Conservation (phyloP, 2,329 filamentous ascomycete genomes). For the Helicocarpus griseus region DNA sequence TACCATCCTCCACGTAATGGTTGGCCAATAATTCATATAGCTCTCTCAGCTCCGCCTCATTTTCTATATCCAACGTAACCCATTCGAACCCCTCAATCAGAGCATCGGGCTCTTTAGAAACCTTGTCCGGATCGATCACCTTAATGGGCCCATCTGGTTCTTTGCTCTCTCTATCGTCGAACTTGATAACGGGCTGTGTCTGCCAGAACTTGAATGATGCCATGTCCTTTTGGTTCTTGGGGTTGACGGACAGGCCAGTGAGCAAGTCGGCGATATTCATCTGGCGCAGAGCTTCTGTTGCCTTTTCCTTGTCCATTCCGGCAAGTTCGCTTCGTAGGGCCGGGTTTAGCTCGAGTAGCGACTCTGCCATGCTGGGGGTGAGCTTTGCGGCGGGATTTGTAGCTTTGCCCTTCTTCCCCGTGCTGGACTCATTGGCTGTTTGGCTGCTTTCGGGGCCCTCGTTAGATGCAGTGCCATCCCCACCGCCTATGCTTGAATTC, state of each 20-base stretch:
- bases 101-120: constrained; percentile 65
- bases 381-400: constrained; percentile 22
- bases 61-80: constrained; percentile 77
- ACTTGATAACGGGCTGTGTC: constrained; percentile 87
- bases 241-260: constrained; percentile 54
- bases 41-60: constrained; percentile 71
- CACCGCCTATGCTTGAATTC: neutral
- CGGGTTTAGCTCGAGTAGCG: constrained; percentile 41
- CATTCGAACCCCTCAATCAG: constrained; percentile 84
- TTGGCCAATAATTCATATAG: constrained; percentile 84
- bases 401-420: constrained; percentile 13
- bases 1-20: constrained; percentile 95
- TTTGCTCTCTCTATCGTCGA: constrained; percentile 48
- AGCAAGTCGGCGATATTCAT: constrained; percentile 40
- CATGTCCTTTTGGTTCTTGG: constrained; percentile 93
- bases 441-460: neutral
- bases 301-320: constrained; percentile 55
- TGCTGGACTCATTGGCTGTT: neutral
- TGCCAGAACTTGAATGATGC: constrained; percentile 97
- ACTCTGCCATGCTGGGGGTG: constrained; percentile 28
- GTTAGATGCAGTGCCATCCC: neutral
- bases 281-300: constrained; percentile 41
- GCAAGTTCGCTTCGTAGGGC: constrained; percentile 65
- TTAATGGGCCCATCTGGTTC: constrained; percentile 72
- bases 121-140: constrained; percentile 64